These are phyloP conservation scores for Fusarium austroafricanum DNA, from an alignment of 2,329 filamentous ascomycete species.

Conservation along the genomic window DNA sequence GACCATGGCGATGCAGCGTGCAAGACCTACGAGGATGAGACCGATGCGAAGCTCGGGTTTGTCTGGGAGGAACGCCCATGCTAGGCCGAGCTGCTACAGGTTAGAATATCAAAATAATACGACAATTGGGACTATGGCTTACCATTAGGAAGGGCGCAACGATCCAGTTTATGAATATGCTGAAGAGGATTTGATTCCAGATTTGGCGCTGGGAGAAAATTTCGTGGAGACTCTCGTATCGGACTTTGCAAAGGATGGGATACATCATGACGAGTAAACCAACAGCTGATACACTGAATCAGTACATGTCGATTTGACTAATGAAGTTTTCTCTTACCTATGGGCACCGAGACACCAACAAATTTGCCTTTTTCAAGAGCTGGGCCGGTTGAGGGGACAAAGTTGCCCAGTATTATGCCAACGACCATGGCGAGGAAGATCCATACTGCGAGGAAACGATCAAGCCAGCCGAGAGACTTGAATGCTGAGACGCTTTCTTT, in stretches of 20 bases:
- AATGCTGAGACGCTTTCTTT: slow-evolving; percentile 54
- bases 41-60: slow-evolving; percentile 69
- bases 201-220: slow-evolving; percentile 70
- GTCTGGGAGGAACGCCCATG: slow-evolving; percentile 76
- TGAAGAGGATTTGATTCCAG: slow-evolving; percentile 85
- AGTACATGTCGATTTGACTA: not conserved
- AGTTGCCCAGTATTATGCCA: slow-evolving; percentile 81
- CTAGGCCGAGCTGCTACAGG: slow-evolving; percentile 65
- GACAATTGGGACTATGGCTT: slow-evolving; percentile 36
- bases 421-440: slow-evolving; percentile 83
- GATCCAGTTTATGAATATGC: slow-evolving; percentile 84
- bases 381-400: slow-evolving; percentile 70
- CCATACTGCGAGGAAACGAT: slow-evolving; percentile 75
- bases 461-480: slow-evolving; percentile 68
- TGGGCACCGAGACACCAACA: slow-evolving; percentile 74
- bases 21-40: slow-evolving; percentile 84
- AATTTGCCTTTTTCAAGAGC: slow-evolving; percentile 78
- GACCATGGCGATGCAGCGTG: slow-evolving; percentile 68
- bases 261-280: slow-evolving; percentile 95
- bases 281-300: slow-evolving; percentile 63
- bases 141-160: slow-evolving; percentile 87
- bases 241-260: slow-evolving; percentile 88
- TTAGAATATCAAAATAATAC: slow-evolving; percentile 10
- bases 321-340: slow-evolving; percentile 58
- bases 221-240: slow-evolving; percentile 78